Evolutionary conservation across 768 basidiomycete genomes (phyloP).

Genomic region (Antrodiella citrinella): DNA sequence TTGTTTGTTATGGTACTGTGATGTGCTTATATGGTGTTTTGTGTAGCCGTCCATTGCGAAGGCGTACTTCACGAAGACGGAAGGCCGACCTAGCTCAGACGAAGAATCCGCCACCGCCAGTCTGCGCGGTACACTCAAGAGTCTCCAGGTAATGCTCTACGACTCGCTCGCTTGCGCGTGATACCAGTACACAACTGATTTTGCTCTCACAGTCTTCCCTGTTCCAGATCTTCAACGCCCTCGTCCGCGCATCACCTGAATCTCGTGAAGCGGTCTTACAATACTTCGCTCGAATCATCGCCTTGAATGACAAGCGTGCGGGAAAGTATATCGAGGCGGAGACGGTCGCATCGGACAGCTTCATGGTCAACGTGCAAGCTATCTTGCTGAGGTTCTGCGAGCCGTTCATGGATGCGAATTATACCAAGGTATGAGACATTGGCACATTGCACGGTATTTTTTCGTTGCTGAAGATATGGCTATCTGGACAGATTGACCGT

Average conservation of each 20-base stretch:
- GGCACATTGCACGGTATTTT: background rate
- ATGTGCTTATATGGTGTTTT: constrained; percentile 4
- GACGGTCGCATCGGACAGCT: constrained; percentile 85
- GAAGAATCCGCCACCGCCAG: constrained; percentile 79
- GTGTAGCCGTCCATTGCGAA: constrained; percentile 64
- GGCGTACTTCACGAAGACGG: constrained; percentile 83
- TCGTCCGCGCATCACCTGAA: constrained; percentile 77
- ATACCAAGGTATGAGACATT: constrained; percentile 57
- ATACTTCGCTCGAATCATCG: constrained; percentile 70
- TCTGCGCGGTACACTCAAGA: constrained; percentile 79
- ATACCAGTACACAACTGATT: too few relatives aligned
- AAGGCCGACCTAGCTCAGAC: constrained; percentile 56
- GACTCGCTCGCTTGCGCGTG: too few relatives aligned
- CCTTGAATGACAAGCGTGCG: constrained; percentile 74
- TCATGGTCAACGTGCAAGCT: constrained; percentile 86
- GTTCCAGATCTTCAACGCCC: constrained; percentile 80
- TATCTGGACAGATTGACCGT: constrained; percentile 81
- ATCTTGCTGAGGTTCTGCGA: constrained; percentile 81
- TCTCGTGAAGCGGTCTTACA: constrained; percentile 75
- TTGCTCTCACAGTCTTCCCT: constrained; percentile 56
- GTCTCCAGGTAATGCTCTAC: constrained; percentile 56
- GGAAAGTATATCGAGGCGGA: constrained; percentile 90
- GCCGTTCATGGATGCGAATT: constrained; percentile 90
- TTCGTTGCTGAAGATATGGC: too few relatives aligned
- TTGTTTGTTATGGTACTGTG: background rate